A percentile compares a stretch with the other conserved stretches of the same genome.
Conservation (phyloP, 1,284 basidiomycete species). For the Tetrapyrgos nigripes region DNA sequence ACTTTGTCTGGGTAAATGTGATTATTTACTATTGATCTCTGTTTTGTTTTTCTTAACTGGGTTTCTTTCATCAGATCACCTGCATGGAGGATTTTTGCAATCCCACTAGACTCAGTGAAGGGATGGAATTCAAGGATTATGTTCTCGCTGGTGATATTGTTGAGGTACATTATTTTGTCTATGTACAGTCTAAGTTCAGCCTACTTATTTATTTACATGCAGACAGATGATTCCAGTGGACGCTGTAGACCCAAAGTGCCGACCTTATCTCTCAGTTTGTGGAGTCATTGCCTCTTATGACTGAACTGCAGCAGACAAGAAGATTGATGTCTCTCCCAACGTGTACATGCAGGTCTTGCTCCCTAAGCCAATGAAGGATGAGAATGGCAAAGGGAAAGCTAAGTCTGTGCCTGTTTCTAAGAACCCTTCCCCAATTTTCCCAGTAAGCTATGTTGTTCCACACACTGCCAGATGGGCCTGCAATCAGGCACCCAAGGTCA, state of each 20-base stretch:
- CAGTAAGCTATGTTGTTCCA: not conserved
- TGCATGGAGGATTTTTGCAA: too few relatives aligned
- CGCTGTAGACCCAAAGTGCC: not conserved
- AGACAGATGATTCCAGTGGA: not conserved
- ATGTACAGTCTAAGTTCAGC: not conserved
- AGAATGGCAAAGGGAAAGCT: too few relatives aligned
- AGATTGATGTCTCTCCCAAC: not conserved
- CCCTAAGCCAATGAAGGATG: not conserved
- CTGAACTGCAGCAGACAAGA: not conserved
- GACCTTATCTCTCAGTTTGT: not conserved
- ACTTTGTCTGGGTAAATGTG: not conserved
- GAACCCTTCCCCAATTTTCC: not conserved
- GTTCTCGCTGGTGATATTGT: not conserved
- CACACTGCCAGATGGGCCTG: not conserved
- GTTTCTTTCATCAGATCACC: too few relatives aligned
- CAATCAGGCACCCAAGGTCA: not conserved
- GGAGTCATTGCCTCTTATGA: not conserved
- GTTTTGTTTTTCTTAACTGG: not conserved
- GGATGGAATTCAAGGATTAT: not conserved
- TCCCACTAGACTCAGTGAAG: not conserved
- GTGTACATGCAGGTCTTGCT: not conserved
- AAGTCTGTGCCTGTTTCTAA: not conserved
- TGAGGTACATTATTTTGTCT: too few relatives aligned
- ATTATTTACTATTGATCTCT: not conserved
- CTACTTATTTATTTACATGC: not conserved